A percentile compares a stretch with the other conserved stretches of the same genome.
These are phyloP conservation scores for Rhodotorula sp. DNA, from an alignment of 1,284 basidiomycete genomes.

Conservation along the genomic window DNA sequence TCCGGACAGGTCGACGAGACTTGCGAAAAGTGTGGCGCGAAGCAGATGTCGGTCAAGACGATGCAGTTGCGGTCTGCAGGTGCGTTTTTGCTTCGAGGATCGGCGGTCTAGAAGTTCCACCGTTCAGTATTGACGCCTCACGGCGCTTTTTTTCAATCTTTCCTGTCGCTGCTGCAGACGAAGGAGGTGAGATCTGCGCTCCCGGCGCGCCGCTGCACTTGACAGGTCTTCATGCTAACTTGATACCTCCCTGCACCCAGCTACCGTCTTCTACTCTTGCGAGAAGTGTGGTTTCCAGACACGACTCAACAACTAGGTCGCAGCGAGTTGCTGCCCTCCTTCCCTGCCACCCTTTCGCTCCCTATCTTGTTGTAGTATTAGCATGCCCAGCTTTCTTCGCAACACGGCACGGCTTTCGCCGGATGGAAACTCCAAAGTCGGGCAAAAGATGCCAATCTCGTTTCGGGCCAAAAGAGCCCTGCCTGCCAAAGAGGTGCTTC, in stretches of 20 bases:
- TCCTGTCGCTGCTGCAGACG: constrained; percentile 2
- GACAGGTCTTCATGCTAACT: background rate
- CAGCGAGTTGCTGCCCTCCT: background rate
- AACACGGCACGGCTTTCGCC: too few species aligned
- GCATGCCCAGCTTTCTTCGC: background rate
- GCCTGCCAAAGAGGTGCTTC: too few species aligned
- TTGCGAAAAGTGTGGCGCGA: constrained; percentile 78
- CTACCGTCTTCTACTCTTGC: constrained; percentile 40
- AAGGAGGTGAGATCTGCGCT: background rate
- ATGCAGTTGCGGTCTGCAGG: constrained; percentile 53
- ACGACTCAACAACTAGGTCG: constrained; percentile 36
- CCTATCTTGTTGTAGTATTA: background rate
- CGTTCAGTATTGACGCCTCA: too few species aligned
- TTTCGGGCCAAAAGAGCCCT: too few species aligned
- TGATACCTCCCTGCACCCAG: background rate
- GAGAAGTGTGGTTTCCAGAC: constrained; percentile 35
- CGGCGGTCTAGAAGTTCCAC: background rate
- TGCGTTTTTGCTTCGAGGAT: constrained; percentile 15
- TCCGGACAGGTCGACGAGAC: constrained; percentile 75
- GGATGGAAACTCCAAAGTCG: too few species aligned
- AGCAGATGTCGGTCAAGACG: constrained; percentile 53
- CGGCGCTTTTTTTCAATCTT: too few species aligned
- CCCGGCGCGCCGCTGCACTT: too few species aligned
- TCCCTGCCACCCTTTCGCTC: too few species aligned
- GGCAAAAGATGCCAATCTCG: too few species aligned